These are phyloP conservation scores for Croton laevigatus DNA, from an alignment of 441 rosid species.

Conservation along the genomic window DNA sequence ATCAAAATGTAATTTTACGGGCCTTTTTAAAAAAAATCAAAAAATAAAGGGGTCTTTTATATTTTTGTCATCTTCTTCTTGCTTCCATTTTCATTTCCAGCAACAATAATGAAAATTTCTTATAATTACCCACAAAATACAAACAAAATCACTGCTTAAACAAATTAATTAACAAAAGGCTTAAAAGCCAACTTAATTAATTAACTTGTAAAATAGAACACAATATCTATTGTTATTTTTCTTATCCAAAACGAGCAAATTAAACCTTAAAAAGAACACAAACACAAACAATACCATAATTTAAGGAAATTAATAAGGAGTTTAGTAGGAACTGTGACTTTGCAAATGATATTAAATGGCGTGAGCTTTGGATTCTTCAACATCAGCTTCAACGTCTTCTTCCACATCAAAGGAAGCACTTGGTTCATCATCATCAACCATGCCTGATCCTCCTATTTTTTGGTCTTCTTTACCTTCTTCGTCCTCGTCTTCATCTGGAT, in stretches of 20 bases:
- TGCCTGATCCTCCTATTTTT: conserved; percentile 5
- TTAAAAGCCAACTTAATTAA: not conserved
- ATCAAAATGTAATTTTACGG: too few species aligned
- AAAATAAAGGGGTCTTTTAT: too few species aligned
- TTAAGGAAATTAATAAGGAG: too few species aligned
- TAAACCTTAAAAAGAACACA: not conserved
- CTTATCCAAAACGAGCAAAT: not conserved
- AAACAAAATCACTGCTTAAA: not conserved
- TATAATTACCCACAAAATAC: not conserved
- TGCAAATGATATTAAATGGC: not conserved
- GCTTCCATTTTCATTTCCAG: too few species aligned
- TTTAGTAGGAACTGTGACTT: too few species aligned
- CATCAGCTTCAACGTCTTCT: not conserved
- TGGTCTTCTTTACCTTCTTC: not conserved
- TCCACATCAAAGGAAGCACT: conserved; percentile 9
- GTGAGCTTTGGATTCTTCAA: conserved; percentile 2
- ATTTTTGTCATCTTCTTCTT: too few species aligned
- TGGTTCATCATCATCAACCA: not conserved
- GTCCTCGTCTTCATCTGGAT: not conserved
- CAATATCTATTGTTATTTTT: not conserved
- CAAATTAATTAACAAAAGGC: not conserved
- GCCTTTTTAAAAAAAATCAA: too few species aligned
- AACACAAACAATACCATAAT: not conserved
- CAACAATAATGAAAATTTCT: too few species aligned
- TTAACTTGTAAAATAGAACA: not conserved